A percentile compares a stretch with the other conserved stretches of the same genome.
These are phyloP conservation scores for Plasmodiophora brassicae DNA, from an alignment of 208 protist genomes.

Conservation along the genomic window DNA sequence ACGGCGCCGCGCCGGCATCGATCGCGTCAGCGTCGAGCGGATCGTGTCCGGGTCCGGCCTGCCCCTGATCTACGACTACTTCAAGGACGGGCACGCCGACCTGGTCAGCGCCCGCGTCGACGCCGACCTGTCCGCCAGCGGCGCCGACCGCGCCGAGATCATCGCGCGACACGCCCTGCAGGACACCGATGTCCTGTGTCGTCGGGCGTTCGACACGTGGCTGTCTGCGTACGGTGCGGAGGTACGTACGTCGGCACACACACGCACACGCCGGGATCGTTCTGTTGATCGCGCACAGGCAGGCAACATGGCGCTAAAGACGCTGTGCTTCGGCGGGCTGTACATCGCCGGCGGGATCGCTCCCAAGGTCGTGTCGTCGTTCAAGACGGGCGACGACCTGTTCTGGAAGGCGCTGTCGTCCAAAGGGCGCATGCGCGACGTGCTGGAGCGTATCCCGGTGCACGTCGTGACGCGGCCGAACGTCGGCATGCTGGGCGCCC, in stretches of 20 bases:
- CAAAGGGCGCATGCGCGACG: not conserved
- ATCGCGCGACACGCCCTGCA: not conserved
- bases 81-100: not conserved
- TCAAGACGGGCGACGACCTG: not conserved
- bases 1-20: not conserved
- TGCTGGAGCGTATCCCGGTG: not conserved
- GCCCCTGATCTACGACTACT: not conserved
- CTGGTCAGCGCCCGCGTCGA: not conserved
- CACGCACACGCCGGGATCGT: too few relatives aligned
- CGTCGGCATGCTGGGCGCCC: not conserved
- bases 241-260: too few relatives aligned
- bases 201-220: not conserved
- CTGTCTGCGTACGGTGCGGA: not conserved
- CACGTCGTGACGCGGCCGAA: not conserved
- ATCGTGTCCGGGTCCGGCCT: slow-evolving; percentile 28
- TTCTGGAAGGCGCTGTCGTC: not conserved
- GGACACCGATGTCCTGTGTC: not conserved
- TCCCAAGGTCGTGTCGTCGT: slow-evolving; percentile 17
- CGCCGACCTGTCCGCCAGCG: not conserved
- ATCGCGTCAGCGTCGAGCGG: slow-evolving; percentile 23
- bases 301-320: slow-evolving; percentile 23
- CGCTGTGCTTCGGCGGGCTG: slow-evolving; percentile 6
- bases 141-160: not conserved
- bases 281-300: not conserved
- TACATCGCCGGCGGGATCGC: slow-evolving; percentile 26